Evolutionary conservation across 352 stramenopile genomes (phyloP), one percentile per base, ranked within the genome.

Genomic region (Globisporangium lucens): DNA sequence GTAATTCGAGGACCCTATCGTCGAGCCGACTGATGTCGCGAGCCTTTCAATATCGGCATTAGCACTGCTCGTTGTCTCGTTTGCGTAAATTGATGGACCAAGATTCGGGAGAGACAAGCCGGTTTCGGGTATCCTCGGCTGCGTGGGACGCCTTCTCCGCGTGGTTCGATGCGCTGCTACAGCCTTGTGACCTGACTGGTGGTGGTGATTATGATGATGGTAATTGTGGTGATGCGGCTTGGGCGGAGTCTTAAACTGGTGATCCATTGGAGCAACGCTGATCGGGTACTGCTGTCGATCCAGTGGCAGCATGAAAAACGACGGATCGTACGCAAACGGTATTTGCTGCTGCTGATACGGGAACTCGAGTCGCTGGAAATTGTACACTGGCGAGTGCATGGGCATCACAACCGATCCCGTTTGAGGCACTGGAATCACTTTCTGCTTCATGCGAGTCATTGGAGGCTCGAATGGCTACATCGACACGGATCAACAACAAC

Each of bases 321-420:
- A 49, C 30, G 59, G 47, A 29, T 71, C 66, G 52, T 67, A 67
- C 36, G 36, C 29, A 46, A 35, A 56, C 46, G 47, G 20, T 29
- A 53, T 2, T 41, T 61, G 52, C 6, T 51, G 30, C 10, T 51
- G 30, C 24, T 59, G 24, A 17, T 35, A 46, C 10, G 57, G 47
- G 24, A 60, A 38, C 33, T 70, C 56, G 3, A 20, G 36, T 59
- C 33, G 46, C 20, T 56, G 47, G 22, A 57, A 59, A 7, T n/a
- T 55, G 30, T 55, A 71, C n/a, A 51, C 35, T 4, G 60, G 66
- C 1, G 66, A 71, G 51, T 71, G 66, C 38, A 61, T 56, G 20
- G 66, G 66, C 41, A 67, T 51, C 22, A 71, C 59, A 20, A 53
- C 29, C 0, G 59, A 66, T 7, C 22, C 29, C 24, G 59, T 67